Base-by-base conservation (phyloP, 345 rosid species). In the Brassica carinata region DNA sequence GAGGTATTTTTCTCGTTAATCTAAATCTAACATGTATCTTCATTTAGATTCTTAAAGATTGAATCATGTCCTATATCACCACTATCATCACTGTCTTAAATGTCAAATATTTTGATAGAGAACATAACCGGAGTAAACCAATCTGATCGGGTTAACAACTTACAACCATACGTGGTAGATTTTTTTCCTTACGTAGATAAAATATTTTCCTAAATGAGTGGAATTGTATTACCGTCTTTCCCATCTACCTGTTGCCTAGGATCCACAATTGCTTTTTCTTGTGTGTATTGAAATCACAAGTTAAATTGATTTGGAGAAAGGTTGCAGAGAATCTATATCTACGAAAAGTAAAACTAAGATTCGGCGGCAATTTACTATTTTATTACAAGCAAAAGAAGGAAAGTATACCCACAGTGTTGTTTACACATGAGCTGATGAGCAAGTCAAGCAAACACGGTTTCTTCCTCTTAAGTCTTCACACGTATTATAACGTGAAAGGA, bases 381-480 rank as follows among this genome's bases (percentile, higher is more conserved):
- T 64, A 48, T 71, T 48, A 70, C 55, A 33, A 45, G 17, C 36
- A 62, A 70, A 70, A 77, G 10, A 72, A 53, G 2, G 61, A 72
- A 79, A 73, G 3, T 31, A 48, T 31, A 79, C 61, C 58, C 33
- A 61, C 64, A 73, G 51, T 55, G 63, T 38, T 26, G 31, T 59
- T 57, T 11, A 36, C 65, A 64, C 69, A 73, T 58, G 17, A 72
- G 73, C 48, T 34, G 19, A 64, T 31, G 82, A 79, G 74, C 74
- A 48, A 68, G 83, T 79, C 78, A 79, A 61, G 57, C 78, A 62
- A 79, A 79, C 83, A 79, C 83, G 83, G 65, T 80, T 79, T 74
- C 82, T 33, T 72, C 38, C 4, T 61, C 64, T 5, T 26, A 26
- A 62, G 66, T 62, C 66, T 40, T 33, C 51, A 79, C 78, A 62